Conservation (phyloP, 176 grass and related monocot species). For the Rhynchospora tenuis region DNA sequence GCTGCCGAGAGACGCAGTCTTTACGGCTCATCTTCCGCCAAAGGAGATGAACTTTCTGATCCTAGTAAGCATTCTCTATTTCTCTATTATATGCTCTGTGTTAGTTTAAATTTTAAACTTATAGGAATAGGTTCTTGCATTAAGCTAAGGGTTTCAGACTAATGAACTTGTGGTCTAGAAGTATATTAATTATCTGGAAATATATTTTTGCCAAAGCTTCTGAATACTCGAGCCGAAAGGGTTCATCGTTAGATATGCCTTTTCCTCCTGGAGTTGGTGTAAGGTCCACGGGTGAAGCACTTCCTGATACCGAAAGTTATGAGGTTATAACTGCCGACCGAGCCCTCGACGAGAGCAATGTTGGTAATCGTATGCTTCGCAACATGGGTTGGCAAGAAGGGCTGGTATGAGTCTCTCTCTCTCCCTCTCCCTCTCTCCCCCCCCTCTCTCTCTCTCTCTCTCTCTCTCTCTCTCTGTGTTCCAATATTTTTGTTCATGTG, state of each 20-base stretch:
- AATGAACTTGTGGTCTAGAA: conserved; percentile 3
- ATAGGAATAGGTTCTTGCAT: neutral
- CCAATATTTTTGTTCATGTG: neutral
- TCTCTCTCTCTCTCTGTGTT: neutral
- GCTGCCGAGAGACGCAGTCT: conserved; percentile 92
- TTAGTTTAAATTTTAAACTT: neutral
- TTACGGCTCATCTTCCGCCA: conserved; percentile 66
- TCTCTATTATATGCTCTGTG: neutral
- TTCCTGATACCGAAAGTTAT: conserved; percentile 55
- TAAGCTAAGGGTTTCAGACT: neutral
- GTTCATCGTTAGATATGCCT: conserved; percentile 85
- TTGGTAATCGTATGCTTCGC: conserved; percentile 90
- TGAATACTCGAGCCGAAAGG: conserved; percentile 60
- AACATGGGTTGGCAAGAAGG: conserved; percentile 33
- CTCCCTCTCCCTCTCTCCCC: neutral
- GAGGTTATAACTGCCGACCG: conserved; percentile 84
- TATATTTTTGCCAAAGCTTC: conserved; percentile 81
- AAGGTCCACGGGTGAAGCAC: conserved; percentile 56
- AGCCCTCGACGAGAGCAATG: conserved; percentile 87
- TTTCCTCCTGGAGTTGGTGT: conserved; percentile 94
- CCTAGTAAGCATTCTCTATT: conserved; percentile 63
- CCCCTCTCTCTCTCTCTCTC: neutral
- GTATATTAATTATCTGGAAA: conserved; percentile 72
- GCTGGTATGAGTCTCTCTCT: neutral
- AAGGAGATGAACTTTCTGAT: conserved; percentile 41